Evolutionary conservation across 805 yeast species (phyloP), one percentile per base, ranked within the genome.

Genomic region (Yarrowia osloensis): DNA sequence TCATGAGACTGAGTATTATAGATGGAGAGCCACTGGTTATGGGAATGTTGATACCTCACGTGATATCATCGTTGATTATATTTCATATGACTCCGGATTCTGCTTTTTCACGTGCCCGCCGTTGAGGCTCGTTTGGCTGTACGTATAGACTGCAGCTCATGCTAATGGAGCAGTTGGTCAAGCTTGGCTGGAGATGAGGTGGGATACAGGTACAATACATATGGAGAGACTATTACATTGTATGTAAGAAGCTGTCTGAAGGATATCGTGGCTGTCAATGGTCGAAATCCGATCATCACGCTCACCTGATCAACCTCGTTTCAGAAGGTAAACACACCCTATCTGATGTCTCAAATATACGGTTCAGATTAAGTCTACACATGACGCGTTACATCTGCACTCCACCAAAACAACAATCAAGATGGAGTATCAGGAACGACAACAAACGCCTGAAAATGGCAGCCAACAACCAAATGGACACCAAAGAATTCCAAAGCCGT

Each of bases 301-400:
- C 31, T 28, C 31, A 8, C 7, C 31, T 8, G 2, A 28, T 28
- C 31, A 28, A 28, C 46, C 6, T n/a, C 40, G 40, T 17, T 35
- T 35, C 15, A 31, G 35, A 8, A 12, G 11, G 37, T 12, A 13
- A 33, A 5, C 44, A 42, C 24, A 9, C 13, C 39, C 24, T 29
- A 31, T 31, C 55, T 50, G 19, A 15, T 19, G 55, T 49, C 12
- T 49, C 55, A 37, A 7, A 26, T 57, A 40, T 40, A 40, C 21
- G 21, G 63, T 57, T 54, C 61, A 54, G 62, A 39, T 50, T 29
- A 49, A 9, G 57, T 50, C 57, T 22, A 50, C 57, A 28, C 37
- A 19, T 40, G 47, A 57, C 63, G 63, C 63, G 63, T 40, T 39
- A 13, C 35, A 57, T 13, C 63, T 57, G 63, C 49, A 57, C 63